Evolutionary conservation across 805 yeast species (phyloP).

Genomic region (Wickerhamomyces ciferrii): DNA sequence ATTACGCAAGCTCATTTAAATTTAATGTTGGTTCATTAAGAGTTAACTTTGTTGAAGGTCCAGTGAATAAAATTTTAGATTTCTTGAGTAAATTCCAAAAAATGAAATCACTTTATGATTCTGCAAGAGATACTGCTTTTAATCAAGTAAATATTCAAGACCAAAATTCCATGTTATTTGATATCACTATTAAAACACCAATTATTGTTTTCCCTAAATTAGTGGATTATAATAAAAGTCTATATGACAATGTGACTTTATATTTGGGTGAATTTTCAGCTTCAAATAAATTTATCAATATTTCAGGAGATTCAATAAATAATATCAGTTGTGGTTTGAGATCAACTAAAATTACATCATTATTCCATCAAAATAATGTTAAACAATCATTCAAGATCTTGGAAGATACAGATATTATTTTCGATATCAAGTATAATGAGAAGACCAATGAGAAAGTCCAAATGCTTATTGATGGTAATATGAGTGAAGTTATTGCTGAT

Average conservation of each 20-base stretch:
- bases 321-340: slow-evolving; percentile 63
- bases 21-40: slow-evolving; percentile 73
- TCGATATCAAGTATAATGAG: slow-evolving; percentile 54
- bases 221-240: slow-evolving; percentile 32
- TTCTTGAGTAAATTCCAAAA: slow-evolving; percentile 70
- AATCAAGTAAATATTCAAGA: slow-evolving; percentile 66
- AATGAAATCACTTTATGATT: slow-evolving; percentile 88
- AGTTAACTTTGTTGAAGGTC: slow-evolving; percentile 76
- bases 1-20: slow-evolving; percentile 49
- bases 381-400: slow-evolving; percentile 50
- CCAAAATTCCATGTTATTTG: slow-evolving; percentile 55
- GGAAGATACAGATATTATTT: slow-evolving; percentile 55
- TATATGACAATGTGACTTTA: slow-evolving; percentile 59
- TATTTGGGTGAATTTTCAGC: slow-evolving; percentile 82
- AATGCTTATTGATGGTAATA: slow-evolving; percentile 45
- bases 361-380: slow-evolving; percentile 41
- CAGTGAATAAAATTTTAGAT: slow-evolving; percentile 60
- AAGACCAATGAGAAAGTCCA: slow-evolving; percentile 36
- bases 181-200: slow-evolving; percentile 75
- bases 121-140: slow-evolving; percentile 83
- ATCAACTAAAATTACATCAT: slow-evolving; percentile 64
- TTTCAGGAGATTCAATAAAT: slow-evolving; percentile 37
- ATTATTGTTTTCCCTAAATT: slow-evolving; percentile 71
- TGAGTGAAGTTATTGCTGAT: slow-evolving; percentile 57
- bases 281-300: slow-evolving; percentile 47